A percentile compares a stretch with the other conserved stretches of the same genome.
Conservation (phyloP, 73 alveolate genomes). For the Loxodes magnus region DNA sequence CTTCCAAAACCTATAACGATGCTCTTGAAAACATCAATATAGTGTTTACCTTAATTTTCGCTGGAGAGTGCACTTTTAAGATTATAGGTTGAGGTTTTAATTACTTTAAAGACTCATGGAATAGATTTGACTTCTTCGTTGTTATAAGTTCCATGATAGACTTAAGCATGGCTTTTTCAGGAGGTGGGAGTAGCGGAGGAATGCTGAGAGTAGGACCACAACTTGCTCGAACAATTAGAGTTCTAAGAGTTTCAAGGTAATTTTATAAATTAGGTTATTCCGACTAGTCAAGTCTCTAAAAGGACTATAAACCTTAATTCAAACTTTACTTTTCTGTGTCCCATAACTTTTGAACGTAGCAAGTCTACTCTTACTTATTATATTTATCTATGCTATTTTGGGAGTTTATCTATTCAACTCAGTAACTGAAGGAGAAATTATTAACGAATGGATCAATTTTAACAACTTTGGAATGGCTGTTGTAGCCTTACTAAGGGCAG, state of each 20-base stretch:
- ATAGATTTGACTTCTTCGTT: conserved; percentile 58
- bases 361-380: conserved; percentile 64
- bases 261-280: conserved; percentile 46
- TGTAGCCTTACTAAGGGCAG: conserved; percentile 53
- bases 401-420: conserved; percentile 77
- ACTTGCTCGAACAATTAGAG: conserved; percentile 43
- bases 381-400: conserved; percentile 71
- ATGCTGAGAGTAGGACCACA: conserved; percentile 21
- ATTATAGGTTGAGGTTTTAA: conserved; percentile 15
- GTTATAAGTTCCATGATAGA: conserved; percentile 78
- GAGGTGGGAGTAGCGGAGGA: conserved; percentile 15
- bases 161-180: conserved; percentile 56
- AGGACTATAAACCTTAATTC: conserved; percentile 52
- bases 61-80: conserved; percentile 27
- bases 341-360: conserved; percentile 82
- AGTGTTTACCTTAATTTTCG: conserved; percentile 20
- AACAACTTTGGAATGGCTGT: conserved; percentile 60
- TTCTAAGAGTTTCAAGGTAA: conserved; percentile 53
- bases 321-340: conserved; percentile 67
- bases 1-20: not conserved
- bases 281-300: conserved; percentile 50
- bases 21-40: conserved; percentile 12
- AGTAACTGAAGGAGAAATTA: conserved; percentile 32
- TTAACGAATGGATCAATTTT: conserved; percentile 58
- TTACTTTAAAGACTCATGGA: conserved; percentile 33